Percentiles rank a stretch among this genome's conserved stretches.
Conservation (phyloP, 164 flowering plant genomes). For the Pachysandra terminalis region DNA sequence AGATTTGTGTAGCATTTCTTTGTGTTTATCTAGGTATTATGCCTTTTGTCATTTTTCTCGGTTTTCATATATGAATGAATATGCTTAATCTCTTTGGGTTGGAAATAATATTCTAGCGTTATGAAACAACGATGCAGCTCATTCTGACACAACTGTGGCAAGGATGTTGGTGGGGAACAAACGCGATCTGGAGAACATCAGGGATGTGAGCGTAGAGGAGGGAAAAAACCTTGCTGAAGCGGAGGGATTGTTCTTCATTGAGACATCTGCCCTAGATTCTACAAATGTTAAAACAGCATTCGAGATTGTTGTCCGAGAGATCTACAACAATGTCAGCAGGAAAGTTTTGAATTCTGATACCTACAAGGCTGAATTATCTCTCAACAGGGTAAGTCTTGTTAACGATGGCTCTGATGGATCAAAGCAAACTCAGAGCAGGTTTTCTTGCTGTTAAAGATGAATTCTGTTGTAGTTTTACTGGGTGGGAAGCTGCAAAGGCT, state of each 20-base stretch:
- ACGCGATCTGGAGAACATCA: slow-evolving; percentile 34
- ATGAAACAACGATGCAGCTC: slow-evolving; percentile 32
- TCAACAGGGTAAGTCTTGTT: slow-evolving; percentile 42
- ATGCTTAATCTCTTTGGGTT: neutral
- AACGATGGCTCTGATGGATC: slow-evolving; percentile 27
- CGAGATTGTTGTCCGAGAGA: slow-evolving; percentile 41
- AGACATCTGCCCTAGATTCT: slow-evolving; percentile 44
- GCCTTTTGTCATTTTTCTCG: neutral
- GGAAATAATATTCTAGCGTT: neutral
- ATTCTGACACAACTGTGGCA: slow-evolving; percentile 45
- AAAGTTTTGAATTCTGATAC: slow-evolving; percentile 45
- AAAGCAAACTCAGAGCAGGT: slow-evolving; percentile 24
- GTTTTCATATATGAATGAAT: neutral
- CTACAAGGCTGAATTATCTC: slow-evolving; percentile 35
- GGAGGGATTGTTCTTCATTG: slow-evolving; percentile 45
- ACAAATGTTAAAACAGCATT: slow-evolving; percentile 41
- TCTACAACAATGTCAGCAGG: slow-evolving; percentile 41
- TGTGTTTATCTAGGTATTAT: neutral
- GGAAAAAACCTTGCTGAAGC: slow-evolving; percentile 43
- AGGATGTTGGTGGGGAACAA: slow-evolving; percentile 47
- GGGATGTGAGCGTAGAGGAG: slow-evolving; percentile 43
- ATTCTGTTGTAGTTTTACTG: neutral
- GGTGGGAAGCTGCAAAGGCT: neutral
- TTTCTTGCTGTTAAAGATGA: slow-evolving; percentile 36
- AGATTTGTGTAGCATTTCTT: neutral